Evolutionary conservation across 257 asterid species (phyloP), one percentile per base, ranked within the genome.

Genomic region (Ballota nigra): DNA sequence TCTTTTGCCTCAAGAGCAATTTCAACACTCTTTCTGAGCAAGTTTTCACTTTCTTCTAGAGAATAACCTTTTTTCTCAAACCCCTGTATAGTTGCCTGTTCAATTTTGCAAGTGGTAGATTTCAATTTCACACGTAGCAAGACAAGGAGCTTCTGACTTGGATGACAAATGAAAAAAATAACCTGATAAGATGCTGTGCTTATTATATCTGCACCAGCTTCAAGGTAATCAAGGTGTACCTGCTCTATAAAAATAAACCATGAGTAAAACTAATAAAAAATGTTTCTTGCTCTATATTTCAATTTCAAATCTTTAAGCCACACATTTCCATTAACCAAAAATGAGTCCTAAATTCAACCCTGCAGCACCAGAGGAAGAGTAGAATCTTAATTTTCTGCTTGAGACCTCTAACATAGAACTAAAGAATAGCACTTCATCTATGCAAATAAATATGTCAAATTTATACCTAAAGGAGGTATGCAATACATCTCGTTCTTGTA

Each of bases 211-310:
- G 98, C 94, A 77, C 98, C 98, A 63, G 98, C 94, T 77, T 92
- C 97, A 72, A 92, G 90, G 84, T 92, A 92, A 72, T 92, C 98
- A 75, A 92, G 89, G 83, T 92, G 98, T 53, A 92, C 98, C 97
- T 89, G 92, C 74, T 75, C 86, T 22, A 78, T 49, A 45, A 63
- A 76, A 49, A 73, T 67, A 76, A 67, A 68, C 18, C 26, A 15
- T 59, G 68, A 78, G 75, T 40, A 73, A 60, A 63, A 31, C 8
- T 19, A 6, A 68, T 26, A 31, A 53, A 56, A 41, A 56, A 15
- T 29, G 34, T 12, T 61, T 26, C 8, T 18, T 43, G 24, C 38
- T 52, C 43, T 28, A 31, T 49, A 34, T 60, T 63, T 23, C 26
- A 31, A 63, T 63, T 63, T 18, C 3, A 58, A 36, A 18, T 28